These are phyloP conservation scores for Pestalotiopsis sp. DNA, from an alignment of 2,329 filamentous ascomycete genomes.

Conservation along the genomic window DNA sequence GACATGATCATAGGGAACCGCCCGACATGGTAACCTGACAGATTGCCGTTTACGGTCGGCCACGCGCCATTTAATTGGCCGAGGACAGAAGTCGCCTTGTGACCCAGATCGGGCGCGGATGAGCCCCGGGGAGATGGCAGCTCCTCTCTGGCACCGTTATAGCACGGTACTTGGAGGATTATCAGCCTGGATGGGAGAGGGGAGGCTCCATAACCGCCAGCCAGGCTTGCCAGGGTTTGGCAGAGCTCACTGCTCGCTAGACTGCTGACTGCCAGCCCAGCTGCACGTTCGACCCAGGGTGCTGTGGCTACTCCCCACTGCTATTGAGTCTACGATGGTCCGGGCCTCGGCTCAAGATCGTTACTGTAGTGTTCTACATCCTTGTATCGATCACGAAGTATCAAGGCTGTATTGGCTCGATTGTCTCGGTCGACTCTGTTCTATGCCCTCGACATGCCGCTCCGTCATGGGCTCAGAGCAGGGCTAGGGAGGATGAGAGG, in stretches of 20 bases:
- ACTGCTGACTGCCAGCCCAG: not conserved
- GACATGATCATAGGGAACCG: not conserved
- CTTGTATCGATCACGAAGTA: not conserved
- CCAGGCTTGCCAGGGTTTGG: not conserved
- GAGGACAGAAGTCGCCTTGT: not conserved
- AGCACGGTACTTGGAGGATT: not conserved
- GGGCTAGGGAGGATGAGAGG: not conserved
- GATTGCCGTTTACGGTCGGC: slow-evolving; percentile 11
- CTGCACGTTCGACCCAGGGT: not conserved
- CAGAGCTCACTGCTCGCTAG: not conserved
- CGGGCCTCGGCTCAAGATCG: not conserved
- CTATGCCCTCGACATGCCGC: not conserved
- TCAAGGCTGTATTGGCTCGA: not conserved
- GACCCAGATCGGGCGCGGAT: not conserved
- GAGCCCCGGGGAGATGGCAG: not conserved
- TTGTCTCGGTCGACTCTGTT: not conserved
- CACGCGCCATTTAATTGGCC: slow-evolving; percentile 1
- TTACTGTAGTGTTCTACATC: not conserved
- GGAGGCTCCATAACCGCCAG: not conserved
- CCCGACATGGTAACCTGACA: not conserved
- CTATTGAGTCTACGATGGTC: not conserved
- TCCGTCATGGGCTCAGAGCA: not conserved
- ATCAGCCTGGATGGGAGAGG: not conserved
- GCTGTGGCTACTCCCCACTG: not conserved
- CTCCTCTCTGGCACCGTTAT: not conserved